Evolutionary conservation across 371 early-diverging fungal genomes (phyloP).

Genomic region (Mucor lusitanicus): DNA sequence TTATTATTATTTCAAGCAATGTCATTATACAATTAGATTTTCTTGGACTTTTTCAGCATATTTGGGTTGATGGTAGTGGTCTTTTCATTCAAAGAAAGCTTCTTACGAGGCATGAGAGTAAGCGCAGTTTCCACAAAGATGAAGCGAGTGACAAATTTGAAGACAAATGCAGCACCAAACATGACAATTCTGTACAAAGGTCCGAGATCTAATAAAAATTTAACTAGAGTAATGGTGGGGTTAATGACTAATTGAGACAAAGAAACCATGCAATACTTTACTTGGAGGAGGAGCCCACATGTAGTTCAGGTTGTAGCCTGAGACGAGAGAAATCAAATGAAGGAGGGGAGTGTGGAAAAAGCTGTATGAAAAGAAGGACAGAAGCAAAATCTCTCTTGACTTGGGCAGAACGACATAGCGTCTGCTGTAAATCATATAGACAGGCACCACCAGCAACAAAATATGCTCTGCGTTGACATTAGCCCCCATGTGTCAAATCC

Average conservation of each 20-base stretch:
- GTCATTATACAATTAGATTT: neutral
- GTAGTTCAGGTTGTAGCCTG: conserved; percentile 64
- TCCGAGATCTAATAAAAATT: conserved; percentile 40
- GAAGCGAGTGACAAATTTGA: conserved; percentile 37
- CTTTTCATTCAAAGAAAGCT: neutral
- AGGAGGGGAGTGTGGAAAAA: conserved; percentile 61
- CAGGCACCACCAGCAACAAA: conserved; percentile 52
- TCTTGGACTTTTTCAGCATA: conserved; percentile 3
- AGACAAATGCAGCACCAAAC: conserved; percentile 33
- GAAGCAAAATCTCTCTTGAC: conserved; percentile 49
- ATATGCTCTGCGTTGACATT: conserved; percentile 48
- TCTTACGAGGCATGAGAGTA: conserved; percentile 19
- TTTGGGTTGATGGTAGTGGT: neutral
- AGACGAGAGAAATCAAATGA: conserved; percentile 51
- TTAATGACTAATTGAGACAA: neutral
- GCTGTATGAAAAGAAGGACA: conserved; percentile 59
- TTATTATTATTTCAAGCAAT: neutral
- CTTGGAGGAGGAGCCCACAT: conserved; percentile 61
- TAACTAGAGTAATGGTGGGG: conserved; percentile 23
- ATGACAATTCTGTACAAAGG: conserved; percentile 42
- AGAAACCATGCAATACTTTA: conserved; percentile 12
- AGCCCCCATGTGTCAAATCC: neutral
- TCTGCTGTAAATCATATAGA: conserved; percentile 62
- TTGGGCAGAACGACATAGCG: conserved; percentile 59
- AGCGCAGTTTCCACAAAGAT: conserved; percentile 21